Evolutionary conservation across 2,329 filamentous ascomycete species (phyloP).

Genomic region (Aspergillus sp.): DNA sequence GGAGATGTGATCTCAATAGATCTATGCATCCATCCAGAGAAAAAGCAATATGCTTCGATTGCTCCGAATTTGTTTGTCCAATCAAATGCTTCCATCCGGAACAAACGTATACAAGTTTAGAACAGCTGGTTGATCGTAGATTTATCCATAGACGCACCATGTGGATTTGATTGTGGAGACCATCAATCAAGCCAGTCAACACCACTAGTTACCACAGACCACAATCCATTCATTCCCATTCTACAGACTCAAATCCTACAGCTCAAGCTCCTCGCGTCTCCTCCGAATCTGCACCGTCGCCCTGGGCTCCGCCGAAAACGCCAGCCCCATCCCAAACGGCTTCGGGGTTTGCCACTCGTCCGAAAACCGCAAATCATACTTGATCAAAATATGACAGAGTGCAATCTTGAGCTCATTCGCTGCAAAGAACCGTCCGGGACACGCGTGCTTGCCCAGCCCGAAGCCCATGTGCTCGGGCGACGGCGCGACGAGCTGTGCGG

Average conservation of each 20-base stretch:
- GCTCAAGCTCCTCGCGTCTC: background rate
- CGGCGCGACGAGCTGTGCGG: constrained; percentile 19
- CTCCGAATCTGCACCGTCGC: background rate
- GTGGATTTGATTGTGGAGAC: too few relatives aligned
- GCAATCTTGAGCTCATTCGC: constrained; percentile 59
- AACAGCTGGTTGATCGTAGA: too few relatives aligned
- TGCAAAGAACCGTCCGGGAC: constrained; percentile 60
- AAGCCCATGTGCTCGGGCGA: constrained; percentile 27
- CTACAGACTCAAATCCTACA: background rate
- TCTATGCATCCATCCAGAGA: too few relatives aligned
- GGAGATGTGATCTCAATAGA: too few relatives aligned
- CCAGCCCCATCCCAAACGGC: background rate
- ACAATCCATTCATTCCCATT: too few relatives aligned
- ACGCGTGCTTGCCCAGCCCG: constrained; percentile 35
- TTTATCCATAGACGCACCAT: too few relatives aligned
- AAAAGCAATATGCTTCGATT: too few relatives aligned
- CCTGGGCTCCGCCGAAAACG: background rate
- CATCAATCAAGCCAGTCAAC: too few relatives aligned
- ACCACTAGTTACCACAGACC: too few relatives aligned
- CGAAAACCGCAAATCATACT: constrained; percentile 50
- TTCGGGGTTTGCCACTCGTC: background rate
- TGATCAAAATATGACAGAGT: constrained; percentile 52
- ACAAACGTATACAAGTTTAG: too few relatives aligned
- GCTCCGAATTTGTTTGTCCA: too few relatives aligned
- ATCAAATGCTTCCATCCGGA: too few relatives aligned